Percentiles rank a stretch among this genome's conserved stretches.
These are phyloP conservation scores for Pulveroboletus sp. DNA, from an alignment of 768 basidiomycete species.

Conservation along the genomic window DNA sequence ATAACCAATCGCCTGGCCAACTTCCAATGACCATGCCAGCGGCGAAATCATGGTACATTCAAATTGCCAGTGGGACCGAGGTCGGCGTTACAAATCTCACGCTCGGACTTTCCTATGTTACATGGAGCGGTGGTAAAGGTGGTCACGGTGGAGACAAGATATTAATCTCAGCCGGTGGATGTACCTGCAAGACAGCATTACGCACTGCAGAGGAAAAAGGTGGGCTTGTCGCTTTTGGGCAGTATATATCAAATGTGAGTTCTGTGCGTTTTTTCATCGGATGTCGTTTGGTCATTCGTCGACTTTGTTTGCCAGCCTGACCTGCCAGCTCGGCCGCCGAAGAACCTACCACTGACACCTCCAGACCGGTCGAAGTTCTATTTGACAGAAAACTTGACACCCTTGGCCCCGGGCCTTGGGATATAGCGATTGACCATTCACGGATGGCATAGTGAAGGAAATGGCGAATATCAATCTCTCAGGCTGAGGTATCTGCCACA, in stretches of 20 bases:
- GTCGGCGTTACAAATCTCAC: no score
- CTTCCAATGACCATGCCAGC: no score
- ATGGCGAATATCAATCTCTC: no score
- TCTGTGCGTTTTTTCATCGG: no score
- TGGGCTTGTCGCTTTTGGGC: constrained; percentile 26
- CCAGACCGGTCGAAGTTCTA: constrained; percentile 25
- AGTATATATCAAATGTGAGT: constrained; percentile 1
- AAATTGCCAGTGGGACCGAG: no score
- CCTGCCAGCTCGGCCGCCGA: constrained; percentile 20
- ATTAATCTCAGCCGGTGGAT: constrained; percentile 44
- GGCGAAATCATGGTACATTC: no score
- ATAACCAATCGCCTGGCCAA: no score
- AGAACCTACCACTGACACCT: constrained; percentile 15
- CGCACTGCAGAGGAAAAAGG: constrained; percentile 29
- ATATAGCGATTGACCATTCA: constrained; percentile 31
- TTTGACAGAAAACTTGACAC: constrained; percentile 18
- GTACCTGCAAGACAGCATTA: constrained; percentile 39
- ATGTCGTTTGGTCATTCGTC: neutral
- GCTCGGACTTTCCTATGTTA: no score
- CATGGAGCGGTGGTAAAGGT: constrained; percentile 16
- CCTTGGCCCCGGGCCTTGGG: no score
- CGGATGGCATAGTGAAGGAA: constrained; percentile 1
- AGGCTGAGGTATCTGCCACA: no score
- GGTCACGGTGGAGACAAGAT: constrained; percentile 9
- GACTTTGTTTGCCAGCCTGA: constrained; percentile 20